These are phyloP conservation scores for Fusarium caatingaense DNA, from an alignment of 2,329 filamentous ascomycete species.

Conservation along the genomic window DNA sequence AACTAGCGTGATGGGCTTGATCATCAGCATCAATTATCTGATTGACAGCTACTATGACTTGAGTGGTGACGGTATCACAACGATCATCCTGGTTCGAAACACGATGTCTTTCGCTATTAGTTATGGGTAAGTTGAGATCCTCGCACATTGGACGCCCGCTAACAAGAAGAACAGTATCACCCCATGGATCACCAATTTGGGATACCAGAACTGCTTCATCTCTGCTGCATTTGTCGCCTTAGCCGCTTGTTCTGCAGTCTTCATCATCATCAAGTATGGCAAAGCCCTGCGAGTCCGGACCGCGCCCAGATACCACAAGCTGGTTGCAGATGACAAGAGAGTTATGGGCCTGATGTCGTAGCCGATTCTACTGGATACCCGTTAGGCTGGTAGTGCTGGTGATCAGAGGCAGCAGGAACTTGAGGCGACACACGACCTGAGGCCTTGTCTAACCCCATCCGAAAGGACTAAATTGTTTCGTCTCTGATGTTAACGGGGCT, in stretches of 20 bases:
- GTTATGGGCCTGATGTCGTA: background rate
- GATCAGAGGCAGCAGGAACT: background rate
- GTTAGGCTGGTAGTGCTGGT: background rate
- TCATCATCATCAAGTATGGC: slow-evolving; percentile 62
- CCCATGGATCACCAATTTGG: slow-evolving; percentile 56
- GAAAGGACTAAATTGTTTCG: background rate
- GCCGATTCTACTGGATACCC: rapidly evolving
- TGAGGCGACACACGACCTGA: background rate
- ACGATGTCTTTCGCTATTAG: slow-evolving; percentile 53
- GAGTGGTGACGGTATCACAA: slow-evolving; percentile 54
- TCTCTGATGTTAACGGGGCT: rapidly evolving
- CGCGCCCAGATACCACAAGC: slow-evolving; percentile 22
- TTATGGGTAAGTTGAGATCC: slow-evolving; percentile 41
- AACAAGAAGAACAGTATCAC: slow-evolving; percentile 54
- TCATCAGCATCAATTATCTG: slow-evolving; percentile 55
- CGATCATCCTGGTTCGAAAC: slow-evolving; percentile 55
- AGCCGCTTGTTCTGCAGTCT: slow-evolving; percentile 54
- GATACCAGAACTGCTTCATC: slow-evolving; percentile 57
- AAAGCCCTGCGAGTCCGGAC: slow-evolving; percentile 43
- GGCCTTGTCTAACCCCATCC: background rate
- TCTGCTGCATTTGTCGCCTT: slow-evolving; percentile 55
- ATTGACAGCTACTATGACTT: slow-evolving; percentile 57
- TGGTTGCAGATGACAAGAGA: slow-evolving; percentile 25
- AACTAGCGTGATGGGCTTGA: slow-evolving; percentile 51
- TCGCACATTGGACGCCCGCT: background rate